Evolutionary conservation across 345 rosid genomes (phyloP).

Genomic region (Eucalyptus erythrocorys): DNA sequence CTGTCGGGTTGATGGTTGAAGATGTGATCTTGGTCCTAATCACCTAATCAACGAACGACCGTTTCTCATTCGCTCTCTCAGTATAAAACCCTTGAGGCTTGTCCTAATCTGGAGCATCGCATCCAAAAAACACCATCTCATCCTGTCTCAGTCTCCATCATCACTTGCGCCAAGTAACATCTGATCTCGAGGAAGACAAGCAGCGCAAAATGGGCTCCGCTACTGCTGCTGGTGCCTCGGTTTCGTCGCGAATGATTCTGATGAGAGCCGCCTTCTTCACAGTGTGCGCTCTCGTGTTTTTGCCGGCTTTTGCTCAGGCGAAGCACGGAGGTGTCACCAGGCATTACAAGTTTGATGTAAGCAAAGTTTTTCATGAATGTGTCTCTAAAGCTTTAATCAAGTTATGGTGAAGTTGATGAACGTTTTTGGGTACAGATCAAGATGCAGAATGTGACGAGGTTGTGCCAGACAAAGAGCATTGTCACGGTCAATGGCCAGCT

Average conservation of each 20-base stretch:
- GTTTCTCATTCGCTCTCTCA: not conserved
- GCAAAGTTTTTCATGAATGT: not conserved
- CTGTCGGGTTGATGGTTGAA: not conserved
- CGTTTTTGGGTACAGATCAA: slow-evolving; percentile 14
- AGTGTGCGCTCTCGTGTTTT: slow-evolving; percentile 2
- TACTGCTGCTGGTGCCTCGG: not conserved
- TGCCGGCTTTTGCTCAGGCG: slow-evolving; percentile 5
- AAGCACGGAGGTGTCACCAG: slow-evolving; percentile 33
- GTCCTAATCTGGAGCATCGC: not conserved
- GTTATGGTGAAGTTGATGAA: not conserved
- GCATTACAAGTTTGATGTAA: slow-evolving; percentile 35
- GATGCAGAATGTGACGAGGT: slow-evolving; percentile 50
- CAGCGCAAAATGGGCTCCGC: slow-evolving; percentile 1
- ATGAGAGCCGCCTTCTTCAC: not conserved
- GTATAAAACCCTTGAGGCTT: slow-evolving; percentile 2
- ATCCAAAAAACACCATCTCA: not conserved
- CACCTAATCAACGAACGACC: slow-evolving; percentile 19
- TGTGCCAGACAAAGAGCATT: slow-evolving; percentile 61
- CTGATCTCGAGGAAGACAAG: not conserved
- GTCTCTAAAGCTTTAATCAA: not conserved
- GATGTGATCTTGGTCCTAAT: not conserved
- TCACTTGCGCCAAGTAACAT: not conserved
- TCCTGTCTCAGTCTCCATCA: not conserved
- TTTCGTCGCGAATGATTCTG: not conserved
- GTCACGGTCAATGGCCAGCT: slow-evolving; percentile 64